Evolutionary conservation across 2,329 filamentous ascomycete genomes (phyloP).

Genomic region (Byssochlamys sp.): DNA sequence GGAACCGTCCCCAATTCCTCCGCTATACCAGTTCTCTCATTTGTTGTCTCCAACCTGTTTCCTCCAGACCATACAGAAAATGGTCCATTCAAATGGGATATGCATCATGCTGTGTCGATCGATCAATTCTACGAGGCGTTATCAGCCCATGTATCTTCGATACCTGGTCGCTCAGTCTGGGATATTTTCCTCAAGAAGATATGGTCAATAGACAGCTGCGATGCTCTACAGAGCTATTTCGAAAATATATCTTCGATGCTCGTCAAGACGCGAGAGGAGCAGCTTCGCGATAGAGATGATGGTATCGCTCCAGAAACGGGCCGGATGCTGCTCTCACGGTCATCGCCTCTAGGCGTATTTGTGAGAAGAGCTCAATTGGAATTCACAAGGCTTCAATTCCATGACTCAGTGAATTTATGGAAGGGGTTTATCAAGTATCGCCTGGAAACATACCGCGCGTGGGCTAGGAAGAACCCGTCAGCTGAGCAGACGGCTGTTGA

Average conservation of each 20-base stretch:
- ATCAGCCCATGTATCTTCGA: constrained; percentile 36
- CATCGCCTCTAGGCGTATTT: constrained; percentile 73
- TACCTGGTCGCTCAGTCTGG: constrained; percentile 75
- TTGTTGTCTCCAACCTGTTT: constrained; percentile 63
- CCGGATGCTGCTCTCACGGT: constrained; percentile 56
- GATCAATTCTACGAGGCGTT: constrained; percentile 41
- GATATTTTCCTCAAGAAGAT: constrained; percentile 71
- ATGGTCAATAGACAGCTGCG: constrained; percentile 74
- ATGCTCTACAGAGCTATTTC: constrained; percentile 72
- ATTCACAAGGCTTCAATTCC: constrained; percentile 69
- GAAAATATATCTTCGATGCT: constrained; percentile 50
- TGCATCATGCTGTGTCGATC: constrained; percentile 29
- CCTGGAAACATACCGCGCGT: constrained; percentile 58
- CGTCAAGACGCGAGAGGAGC: constrained; percentile 53
- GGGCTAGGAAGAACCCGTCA: constrained; percentile 45
- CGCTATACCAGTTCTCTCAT: constrained; percentile 67
- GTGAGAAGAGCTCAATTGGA: constrained; percentile 68
- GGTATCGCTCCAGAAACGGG: constrained; percentile 41
- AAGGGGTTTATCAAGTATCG: constrained; percentile 71
- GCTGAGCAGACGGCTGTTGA: constrained; percentile 46
- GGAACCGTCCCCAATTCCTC: constrained; percentile 58
- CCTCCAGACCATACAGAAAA: constrained; percentile 25
- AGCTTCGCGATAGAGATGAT: constrained; percentile 46
- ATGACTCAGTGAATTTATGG: constrained; percentile 71
- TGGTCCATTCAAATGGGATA: constrained; percentile 15